These are phyloP conservation scores for Naganishia antarctica DNA, from an alignment of 768 basidiomycete genomes.

Conservation along the genomic window DNA sequence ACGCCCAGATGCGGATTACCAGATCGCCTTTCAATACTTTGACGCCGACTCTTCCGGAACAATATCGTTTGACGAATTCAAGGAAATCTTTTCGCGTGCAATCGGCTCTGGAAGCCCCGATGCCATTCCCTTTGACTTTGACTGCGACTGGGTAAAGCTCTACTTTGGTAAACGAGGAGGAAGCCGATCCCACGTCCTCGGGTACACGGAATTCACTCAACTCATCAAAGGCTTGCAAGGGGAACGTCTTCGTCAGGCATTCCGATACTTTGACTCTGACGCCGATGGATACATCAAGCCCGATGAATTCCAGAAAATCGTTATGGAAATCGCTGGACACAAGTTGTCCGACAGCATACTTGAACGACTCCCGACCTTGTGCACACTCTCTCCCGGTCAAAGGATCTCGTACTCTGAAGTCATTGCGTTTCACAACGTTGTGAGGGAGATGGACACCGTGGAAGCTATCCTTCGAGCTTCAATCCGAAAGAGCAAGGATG, in stretches of 20 bases:
- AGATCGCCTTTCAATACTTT: slow-evolving; percentile 93
- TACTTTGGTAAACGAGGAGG: slow-evolving; percentile 84
- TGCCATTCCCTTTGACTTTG: slow-evolving; percentile 81
- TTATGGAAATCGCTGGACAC: slow-evolving; percentile 92
- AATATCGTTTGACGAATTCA: slow-evolving; percentile 92
- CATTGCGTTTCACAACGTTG: slow-evolving; percentile 92
- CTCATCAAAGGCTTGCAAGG: slow-evolving; percentile 98
- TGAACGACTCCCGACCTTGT: slow-evolving; percentile 84
- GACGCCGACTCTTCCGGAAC: slow-evolving; percentile 90
- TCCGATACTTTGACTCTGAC: slow-evolving; percentile 81
- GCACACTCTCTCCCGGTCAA: slow-evolving; percentile 79
- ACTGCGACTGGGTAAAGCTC: slow-evolving; percentile 93
- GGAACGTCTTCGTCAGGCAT: slow-evolving; percentile 92
- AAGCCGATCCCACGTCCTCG: slow-evolving; percentile 18
- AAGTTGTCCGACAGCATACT: slow-evolving; percentile 92
- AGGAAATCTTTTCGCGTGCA: slow-evolving; percentile 78
- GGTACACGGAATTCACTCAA: slow-evolving; percentile 82
- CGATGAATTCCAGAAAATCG: slow-evolving; percentile 90
- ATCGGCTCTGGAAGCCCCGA: slow-evolving; percentile 65
- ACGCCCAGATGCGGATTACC: slow-evolving; percentile 92
- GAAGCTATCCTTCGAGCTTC: slow-evolving; percentile 90
- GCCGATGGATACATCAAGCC: slow-evolving; percentile 90
- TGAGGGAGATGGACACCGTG: slow-evolving; percentile 95
- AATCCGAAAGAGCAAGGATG: slow-evolving; percentile 83
- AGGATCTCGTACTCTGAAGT: slow-evolving; percentile 95